Evolutionary conservation across 1,284 basidiomycete species (phyloP), one percentile per base, ranked within the genome.

Genomic region (Neolentinus lepideus): DNA sequence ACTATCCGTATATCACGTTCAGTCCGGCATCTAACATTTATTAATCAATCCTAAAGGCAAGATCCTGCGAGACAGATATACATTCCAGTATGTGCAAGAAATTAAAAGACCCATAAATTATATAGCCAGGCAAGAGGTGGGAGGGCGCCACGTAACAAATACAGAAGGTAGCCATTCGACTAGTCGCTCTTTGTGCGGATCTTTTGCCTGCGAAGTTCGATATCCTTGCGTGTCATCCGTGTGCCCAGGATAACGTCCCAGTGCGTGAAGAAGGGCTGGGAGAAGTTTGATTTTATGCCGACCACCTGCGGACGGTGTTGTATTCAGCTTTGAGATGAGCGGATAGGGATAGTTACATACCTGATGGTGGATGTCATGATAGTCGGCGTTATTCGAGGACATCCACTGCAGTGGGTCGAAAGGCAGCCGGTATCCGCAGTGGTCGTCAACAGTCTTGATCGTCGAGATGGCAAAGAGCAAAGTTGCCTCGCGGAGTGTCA

Each of bases 281-380:
- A 83, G 68, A 96, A 99, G 70, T 99, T 99, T 57, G 85, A 90
- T 72, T 98, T 97, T 73, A 98, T 92, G 2, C 97, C 96, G 63
- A 93, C 88, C 57, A 80, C 75, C 85, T 95, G 66, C 4, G 33
- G 24, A 35, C 33, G 19, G 35, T 19, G 56, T 48, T 19, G 6
- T 47, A 11, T n/a, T n/a, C n/a, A n/a, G n/a, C n/a, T n/a, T n/a
- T n/a, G n/a, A n/a, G n/a, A n/a, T n/a, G n/a, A n/a, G n/a, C n/a
- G n/a, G n/a, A n/a, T n/a, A n/a, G n/a, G n/a, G 33, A 26, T 16
- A 53, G n/a, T 54, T 3, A 68, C 75, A 33, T 61, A 87, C 88
- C 79, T 93, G 91, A 71, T 98, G 96, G 69, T 99, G 96, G 59
- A 99, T 97, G 70, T 98, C 96, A 70, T 98, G 96, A 70, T 98